Evolutionary conservation across 179 eudicot genomes (phyloP).

Genomic region (Silene vulgaris): DNA sequence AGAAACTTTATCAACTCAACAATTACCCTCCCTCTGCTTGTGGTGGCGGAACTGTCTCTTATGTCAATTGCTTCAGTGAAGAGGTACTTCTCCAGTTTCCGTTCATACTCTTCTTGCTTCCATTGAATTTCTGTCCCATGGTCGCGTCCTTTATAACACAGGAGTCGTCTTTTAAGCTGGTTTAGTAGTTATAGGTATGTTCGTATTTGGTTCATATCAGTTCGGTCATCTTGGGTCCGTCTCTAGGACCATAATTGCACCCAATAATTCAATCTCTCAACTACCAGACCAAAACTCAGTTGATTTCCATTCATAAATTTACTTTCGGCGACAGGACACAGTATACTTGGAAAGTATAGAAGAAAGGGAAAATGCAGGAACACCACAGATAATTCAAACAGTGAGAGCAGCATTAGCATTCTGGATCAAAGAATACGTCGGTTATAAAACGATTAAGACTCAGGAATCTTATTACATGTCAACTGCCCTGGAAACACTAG

Average conservation of each 20-base stretch:
- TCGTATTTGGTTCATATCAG: too few relatives aligned
- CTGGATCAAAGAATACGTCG: slow-evolving; percentile 76
- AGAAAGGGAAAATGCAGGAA: slow-evolving; percentile 82
- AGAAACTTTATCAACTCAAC: slow-evolving; percentile 50
- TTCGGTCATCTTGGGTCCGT: too few relatives aligned
- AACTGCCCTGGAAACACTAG: slow-evolving; percentile 43
- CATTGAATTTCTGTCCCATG: too few relatives aligned
- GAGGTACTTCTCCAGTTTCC: slow-evolving; percentile 29
- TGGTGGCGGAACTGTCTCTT: slow-evolving; percentile 81
- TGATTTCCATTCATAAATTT: too few relatives aligned
- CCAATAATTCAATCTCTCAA: too few relatives aligned
- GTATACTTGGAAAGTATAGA: slow-evolving; percentile 50
- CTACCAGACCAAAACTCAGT: too few relatives aligned
- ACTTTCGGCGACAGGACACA: slow-evolving; percentile 84
- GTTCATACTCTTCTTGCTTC: too few relatives aligned
- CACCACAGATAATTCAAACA: slow-evolving; percentile 68
- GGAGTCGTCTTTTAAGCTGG: too few relatives aligned
- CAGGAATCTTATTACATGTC: slow-evolving; percentile 36
- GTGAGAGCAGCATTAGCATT: slow-evolving; percentile 72
- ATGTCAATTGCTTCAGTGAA: slow-evolving; percentile 56
- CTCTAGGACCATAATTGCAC: too few relatives aligned
- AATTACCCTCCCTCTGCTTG: slow-evolving; percentile 69
- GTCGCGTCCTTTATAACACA: too few relatives aligned
- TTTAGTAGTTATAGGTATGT: too few relatives aligned
- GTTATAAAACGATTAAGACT: slow-evolving; percentile 41